These are phyloP conservation scores for Venturiaceae sp. DNA, from an alignment of 2,329 filamentous ascomycete genomes.

Conservation along the genomic window DNA sequence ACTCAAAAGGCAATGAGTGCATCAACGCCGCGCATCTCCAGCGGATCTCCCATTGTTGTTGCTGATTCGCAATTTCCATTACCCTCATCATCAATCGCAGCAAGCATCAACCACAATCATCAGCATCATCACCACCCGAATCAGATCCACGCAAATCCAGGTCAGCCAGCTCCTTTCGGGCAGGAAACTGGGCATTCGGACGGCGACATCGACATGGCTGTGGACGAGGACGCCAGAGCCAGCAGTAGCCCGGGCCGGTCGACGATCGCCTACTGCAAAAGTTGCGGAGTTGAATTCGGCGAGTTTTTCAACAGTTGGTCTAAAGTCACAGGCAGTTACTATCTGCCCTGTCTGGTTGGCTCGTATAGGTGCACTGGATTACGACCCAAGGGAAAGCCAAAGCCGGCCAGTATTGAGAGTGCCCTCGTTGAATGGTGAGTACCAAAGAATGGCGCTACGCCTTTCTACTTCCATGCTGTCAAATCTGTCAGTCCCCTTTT, in stretches of 20 bases:
- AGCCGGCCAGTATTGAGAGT: constrained; percentile 19
- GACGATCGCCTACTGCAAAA: constrained; percentile 20
- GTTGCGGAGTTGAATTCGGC: constrained; percentile 19
- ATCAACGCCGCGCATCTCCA: background rate
- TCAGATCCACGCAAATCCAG: background rate
- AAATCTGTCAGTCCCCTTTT: too few species aligned
- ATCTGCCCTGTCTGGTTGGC: constrained; percentile 21
- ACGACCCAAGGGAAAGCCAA: constrained; percentile 14
- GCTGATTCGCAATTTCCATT: background rate
- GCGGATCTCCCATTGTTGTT: background rate
- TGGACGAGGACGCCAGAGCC: constrained; percentile 1
- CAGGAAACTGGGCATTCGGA: background rate
- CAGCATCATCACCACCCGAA: background rate
- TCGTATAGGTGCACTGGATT: constrained; percentile 21
- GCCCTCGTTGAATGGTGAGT: constrained; percentile 29
- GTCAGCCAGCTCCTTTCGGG: too few species aligned
- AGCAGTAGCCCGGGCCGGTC: constrained; percentile 10
- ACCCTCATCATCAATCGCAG: background rate
- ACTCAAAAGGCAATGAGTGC: background rate
- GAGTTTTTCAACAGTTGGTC: constrained; percentile 28
- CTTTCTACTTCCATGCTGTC: too few species aligned
- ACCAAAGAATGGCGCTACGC: too few species aligned
- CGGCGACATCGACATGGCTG: background rate
- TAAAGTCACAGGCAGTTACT: constrained; percentile 23
- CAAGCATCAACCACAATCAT: background rate